A percentile compares a stretch with the other conserved stretches of the same genome.
These are phyloP conservation scores for Ceratocystis huliohia DNA, from an alignment of 2,329 filamentous ascomycete genomes.

Conservation along the genomic window DNA sequence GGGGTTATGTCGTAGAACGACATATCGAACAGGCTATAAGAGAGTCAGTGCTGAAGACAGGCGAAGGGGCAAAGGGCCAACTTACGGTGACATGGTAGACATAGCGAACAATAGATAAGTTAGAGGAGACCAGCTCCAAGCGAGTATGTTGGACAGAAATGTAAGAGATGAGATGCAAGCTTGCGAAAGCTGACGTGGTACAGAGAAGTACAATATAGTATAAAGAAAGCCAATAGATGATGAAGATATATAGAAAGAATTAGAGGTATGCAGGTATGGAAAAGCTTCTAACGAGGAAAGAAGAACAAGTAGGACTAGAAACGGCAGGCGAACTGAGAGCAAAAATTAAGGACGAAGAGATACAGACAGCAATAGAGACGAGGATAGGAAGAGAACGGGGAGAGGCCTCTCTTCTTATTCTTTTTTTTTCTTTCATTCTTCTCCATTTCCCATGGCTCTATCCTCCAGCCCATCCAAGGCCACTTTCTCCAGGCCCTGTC, in stretches of 20 bases:
- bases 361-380: background rate
- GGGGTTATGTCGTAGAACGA: slow-evolving; percentile 42
- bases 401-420: background rate
- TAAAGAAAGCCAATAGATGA: background rate
- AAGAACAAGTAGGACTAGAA: background rate
- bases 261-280: background rate
- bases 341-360: background rate
- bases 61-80: slow-evolving; percentile 13
- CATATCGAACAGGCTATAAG: slow-evolving; percentile 42
- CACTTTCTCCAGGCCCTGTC: background rate
- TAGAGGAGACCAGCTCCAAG: slow-evolving; percentile 14
- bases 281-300: background rate
- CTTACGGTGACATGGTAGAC: slow-evolving; percentile 30
- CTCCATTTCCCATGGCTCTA: too few species aligned
- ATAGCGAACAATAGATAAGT: background rate
- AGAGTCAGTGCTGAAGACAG: slow-evolving; percentile 8
- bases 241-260: background rate
- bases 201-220: background rate
- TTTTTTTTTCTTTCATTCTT: background rate
- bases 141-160: background rate
- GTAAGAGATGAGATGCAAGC: background rate
- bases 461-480: background rate
- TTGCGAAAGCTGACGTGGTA: background rate
- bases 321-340: background rate
- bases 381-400: background rate